Percentiles rank a stretch among this genome's conserved stretches.
phyloP scores from a whole-genome alignment of 2,329 filamentous ascomycete species.

The Sordariomycetes sp. region DNA sequence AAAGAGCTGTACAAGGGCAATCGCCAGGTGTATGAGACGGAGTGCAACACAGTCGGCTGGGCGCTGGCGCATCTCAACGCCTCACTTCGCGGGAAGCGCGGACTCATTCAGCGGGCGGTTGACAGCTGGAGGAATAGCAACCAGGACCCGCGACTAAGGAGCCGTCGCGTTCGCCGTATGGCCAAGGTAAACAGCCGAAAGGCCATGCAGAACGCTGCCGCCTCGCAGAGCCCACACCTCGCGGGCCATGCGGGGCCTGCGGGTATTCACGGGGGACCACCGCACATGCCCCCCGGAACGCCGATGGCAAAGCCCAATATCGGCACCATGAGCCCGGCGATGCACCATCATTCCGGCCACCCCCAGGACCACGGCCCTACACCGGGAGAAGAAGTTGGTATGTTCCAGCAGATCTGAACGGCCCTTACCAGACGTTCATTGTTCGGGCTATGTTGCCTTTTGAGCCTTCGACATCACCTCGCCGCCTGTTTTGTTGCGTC shows the following conservation, averaged over 20 bases:
- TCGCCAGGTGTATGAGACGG: constrained; percentile 88
- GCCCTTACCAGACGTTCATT: constrained; percentile 29
- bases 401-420: constrained; percentile 51
- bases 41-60: constrained; percentile 99
- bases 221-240: constrained; percentile 48
- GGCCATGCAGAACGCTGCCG: constrained; percentile 46
- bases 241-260: constrained; percentile 52
- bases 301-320: constrained; percentile 55
- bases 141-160: constrained; percentile 82
- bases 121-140: constrained; percentile 99
- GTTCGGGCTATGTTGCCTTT: constrained; percentile 46
- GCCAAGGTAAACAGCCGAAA: constrained; percentile 90
- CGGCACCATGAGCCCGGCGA: constrained; percentile 44
- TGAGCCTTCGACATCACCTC: not conserved
- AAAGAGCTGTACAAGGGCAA: constrained; percentile 97
- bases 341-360: constrained; percentile 53
- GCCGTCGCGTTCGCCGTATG: constrained; percentile 84
- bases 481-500: constrained; percentile 4
- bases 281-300: constrained; percentile 45
- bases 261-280: constrained; percentile 47
- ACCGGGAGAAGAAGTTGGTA: constrained; percentile 76
- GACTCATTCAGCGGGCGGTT: constrained; percentile 89
- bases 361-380: constrained; percentile 45
- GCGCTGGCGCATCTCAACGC: constrained; percentile 88
- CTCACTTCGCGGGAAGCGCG: constrained; percentile 80